These are phyloP conservation scores for Clarireedia hainanense DNA, from an alignment of 2,329 filamentous ascomycete genomes.

Conservation along the genomic window DNA sequence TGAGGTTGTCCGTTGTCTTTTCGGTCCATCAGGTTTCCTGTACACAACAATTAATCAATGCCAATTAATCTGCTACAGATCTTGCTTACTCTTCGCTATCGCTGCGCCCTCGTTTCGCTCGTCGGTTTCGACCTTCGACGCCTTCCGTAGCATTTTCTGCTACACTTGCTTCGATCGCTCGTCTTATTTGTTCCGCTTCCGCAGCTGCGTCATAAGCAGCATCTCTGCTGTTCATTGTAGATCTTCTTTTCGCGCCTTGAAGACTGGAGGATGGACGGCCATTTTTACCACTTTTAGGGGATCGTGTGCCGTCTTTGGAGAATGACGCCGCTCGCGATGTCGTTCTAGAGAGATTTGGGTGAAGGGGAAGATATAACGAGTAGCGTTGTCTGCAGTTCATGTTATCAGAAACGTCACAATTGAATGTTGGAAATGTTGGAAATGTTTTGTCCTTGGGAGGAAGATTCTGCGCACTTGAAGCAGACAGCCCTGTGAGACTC, in stretches of 20 bases:
- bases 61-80: neutral
- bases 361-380: conserved; percentile 56
- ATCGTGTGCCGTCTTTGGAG: conserved; percentile 53
- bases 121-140: conserved; percentile 46
- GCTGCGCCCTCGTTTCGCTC: conserved; percentile 77
- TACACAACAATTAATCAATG: conserved; percentile 25
- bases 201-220: conserved; percentile 67
- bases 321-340: conserved; percentile 57
- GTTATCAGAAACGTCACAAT: conserved; percentile 31
- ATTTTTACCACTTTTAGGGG: conserved; percentile 47
- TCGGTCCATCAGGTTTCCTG: conserved; percentile 64
- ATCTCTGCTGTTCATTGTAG: conserved; percentile 94
- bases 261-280: conserved; percentile 39
- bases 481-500: conserved; percentile 28
- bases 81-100: conserved; percentile 84
- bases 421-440: conserved; percentile 4
- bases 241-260: conserved; percentile 61
- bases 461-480: conserved; percentile 13
- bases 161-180: conserved; percentile 93
- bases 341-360: conserved; percentile 43
- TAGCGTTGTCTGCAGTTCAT: conserved; percentile 50
- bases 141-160: conserved; percentile 47
- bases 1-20: conserved; percentile 78
- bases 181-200: conserved; percentile 80
- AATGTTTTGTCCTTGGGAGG: conserved; percentile 9